These are phyloP conservation scores for Caloboletus inedulis DNA, from an alignment of 1,284 basidiomycete species.

Conservation along the genomic window DNA sequence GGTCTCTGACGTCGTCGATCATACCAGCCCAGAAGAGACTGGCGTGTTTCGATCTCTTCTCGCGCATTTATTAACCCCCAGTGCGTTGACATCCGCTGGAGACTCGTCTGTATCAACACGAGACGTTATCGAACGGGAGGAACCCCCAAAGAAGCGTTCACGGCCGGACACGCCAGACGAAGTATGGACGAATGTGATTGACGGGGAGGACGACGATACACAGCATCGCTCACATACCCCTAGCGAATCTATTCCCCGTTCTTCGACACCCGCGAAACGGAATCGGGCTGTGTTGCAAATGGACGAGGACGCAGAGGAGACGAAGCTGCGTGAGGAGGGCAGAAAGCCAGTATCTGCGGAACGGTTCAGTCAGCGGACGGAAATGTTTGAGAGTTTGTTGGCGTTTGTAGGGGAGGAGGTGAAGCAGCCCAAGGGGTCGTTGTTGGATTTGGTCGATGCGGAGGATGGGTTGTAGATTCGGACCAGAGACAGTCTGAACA, in stretches of 20 bases:
- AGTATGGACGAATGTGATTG: conserved; percentile 30
- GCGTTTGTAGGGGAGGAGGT: conserved; percentile 57
- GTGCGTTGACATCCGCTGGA: conserved; percentile 4
- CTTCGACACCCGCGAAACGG: conserved; percentile 15
- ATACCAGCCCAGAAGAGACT: conserved; percentile 58
- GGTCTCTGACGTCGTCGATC: conserved; percentile 68
- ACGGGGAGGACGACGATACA: conserved; percentile 26
- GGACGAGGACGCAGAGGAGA: conserved; percentile 40
- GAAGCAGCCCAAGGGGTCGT: conserved; percentile 59
- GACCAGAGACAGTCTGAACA: too few relatives aligned
- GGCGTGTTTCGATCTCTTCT: conserved; percentile 64
- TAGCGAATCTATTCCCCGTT: not conserved
- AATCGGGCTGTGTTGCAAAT: conserved; percentile 27
- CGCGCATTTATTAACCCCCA: conserved; percentile 49
- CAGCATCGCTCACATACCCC: not conserved
- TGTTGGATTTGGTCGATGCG: conserved; percentile 53
- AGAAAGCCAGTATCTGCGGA: conserved; percentile 30
- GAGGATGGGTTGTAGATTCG: conserved; percentile 29
- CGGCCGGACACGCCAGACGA: conserved; percentile 37
- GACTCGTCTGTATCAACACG: not conserved
- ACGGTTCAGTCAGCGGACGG: conserved; percentile 57
- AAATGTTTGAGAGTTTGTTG: conserved; percentile 66
- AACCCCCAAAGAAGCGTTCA: conserved; percentile 38
- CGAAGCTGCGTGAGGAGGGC: conserved; percentile 9
- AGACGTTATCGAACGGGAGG: conserved; percentile 10